These are phyloP conservation scores for Pseudogymnoascus sp. DNA, from an alignment of 2,329 filamentous ascomycete species.

Conservation along the genomic window DNA sequence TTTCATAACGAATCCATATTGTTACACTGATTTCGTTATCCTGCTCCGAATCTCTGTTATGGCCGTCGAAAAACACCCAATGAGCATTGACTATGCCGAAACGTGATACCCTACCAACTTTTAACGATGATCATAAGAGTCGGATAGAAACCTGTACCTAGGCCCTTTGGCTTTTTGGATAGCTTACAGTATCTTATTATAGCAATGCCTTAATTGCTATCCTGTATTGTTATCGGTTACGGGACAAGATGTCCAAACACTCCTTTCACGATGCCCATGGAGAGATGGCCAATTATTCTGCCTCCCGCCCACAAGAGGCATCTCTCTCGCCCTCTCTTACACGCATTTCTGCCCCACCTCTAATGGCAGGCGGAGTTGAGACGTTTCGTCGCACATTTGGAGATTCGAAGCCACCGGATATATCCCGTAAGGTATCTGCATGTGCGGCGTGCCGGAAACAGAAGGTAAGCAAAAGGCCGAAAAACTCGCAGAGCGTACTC, in stretches of 20 bases:
- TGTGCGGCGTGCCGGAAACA: constrained; percentile 37
- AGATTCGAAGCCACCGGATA: constrained; percentile 32
- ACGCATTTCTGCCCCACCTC: background rate
- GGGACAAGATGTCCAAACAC: background rate
- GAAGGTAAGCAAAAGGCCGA: constrained; percentile 24
- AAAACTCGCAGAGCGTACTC: background rate
- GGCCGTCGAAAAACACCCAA: background rate
- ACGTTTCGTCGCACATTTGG: constrained; percentile 25
- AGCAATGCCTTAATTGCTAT: background rate
- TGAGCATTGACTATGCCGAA: background rate
- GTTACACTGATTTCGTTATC: no score
- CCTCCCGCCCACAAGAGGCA: background rate
- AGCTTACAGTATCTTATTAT: background rate
- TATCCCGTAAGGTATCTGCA: constrained; percentile 32
- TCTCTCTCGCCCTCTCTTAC: background rate
- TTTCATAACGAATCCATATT: no score
- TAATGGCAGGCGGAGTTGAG: background rate
- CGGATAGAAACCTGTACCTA: background rate
- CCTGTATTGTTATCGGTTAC: background rate
- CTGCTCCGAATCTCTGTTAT: no score
- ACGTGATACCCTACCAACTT: background rate
- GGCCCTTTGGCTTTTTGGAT: background rate
- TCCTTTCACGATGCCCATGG: background rate
- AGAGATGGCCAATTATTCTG: background rate
- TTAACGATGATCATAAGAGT: background rate